Evolutionary conservation across 2,329 filamentous ascomycete genomes (phyloP), one percentile per base, ranked within the genome.

Genomic region (Zymoseptoria crescenta): DNA sequence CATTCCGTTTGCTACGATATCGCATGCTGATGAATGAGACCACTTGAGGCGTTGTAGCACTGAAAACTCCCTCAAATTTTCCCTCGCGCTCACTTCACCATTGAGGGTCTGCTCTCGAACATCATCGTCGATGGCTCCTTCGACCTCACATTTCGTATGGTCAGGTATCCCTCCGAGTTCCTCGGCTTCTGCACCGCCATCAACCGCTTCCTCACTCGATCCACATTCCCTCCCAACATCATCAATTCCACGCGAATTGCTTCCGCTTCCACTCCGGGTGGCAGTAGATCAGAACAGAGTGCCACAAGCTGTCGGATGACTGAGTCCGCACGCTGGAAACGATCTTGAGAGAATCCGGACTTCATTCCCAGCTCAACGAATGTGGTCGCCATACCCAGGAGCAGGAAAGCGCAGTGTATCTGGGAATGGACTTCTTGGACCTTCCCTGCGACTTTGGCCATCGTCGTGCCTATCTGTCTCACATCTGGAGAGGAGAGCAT

Each of bases 321-420:
- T 5, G 41, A 48, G 13, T 48, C 41, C 19, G 41, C 41, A 5
- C 41, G 10, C 41, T 3, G 13, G 41, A 13, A 48, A 2, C 41
- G 19, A 4, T 13, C 2, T 6, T 48, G 41, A 13, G 13, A 19
- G 10, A 48, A 48, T 2, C 55, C 49, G 9, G 48, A 28, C 28
- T 52, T 57, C 49, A 45, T 27, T 3, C 49, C 55, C 24, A 57
- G 19, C 10, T 41, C 24, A 16, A 57, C 29, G 20, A 52, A 52
- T n/a, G 55, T 52, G 2, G 55, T 57, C 2, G 55, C 55, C n/a
- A 24, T 52, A 16, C 55, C 49, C 20, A 52, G 55, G 16, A 29
- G 41, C 19, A 52, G 27, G 20, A 57, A 52, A 29, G 29, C 55
- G 7, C 48, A 52, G 20, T 57, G 55, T 9, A 49, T 49, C 24